These are phyloP conservation scores for Vitis hybrid DNA, from an alignment of 177 flowering plant genomes.

Conservation along the genomic window DNA sequence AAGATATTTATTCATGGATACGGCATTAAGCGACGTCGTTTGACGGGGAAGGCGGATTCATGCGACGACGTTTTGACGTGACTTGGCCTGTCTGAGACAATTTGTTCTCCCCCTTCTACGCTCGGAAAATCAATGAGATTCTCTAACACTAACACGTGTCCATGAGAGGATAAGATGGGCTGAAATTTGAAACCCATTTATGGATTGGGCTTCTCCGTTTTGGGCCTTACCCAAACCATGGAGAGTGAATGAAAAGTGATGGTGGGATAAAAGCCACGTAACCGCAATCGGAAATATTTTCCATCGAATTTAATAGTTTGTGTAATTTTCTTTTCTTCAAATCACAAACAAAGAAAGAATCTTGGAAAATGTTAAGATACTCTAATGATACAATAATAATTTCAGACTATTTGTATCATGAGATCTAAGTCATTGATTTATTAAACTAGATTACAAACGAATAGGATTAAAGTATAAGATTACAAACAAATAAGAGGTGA, in stretches of 20 bases:
- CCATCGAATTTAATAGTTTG: not conserved
- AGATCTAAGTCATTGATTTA: too few species aligned
- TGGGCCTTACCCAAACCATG: not conserved
- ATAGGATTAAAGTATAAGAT: too few species aligned
- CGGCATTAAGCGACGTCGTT: not conserved
- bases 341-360: not conserved
- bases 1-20: not conserved
- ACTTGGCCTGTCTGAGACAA: not conserved
- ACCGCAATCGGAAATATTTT: too few species aligned
- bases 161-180: conserved; percentile 15
- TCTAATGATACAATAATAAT: not conserved
- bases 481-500: too few species aligned
- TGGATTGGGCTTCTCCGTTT: not conserved
- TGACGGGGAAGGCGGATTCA: not conserved
- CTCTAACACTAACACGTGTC: conserved; percentile 12
- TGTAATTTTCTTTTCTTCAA: not conserved
- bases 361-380: not conserved
- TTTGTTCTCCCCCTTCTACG: not conserved
- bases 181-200: too few species aligned
- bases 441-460: too few species aligned
- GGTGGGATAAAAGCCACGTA: not conserved
- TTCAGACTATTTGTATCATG: too few species aligned
- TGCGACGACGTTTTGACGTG: not conserved
- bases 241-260: not conserved
- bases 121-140: too few species aligned